phyloP scores from a whole-genome alignment of 2,329 filamentous ascomycete species.

The Bipolaris cookei region DNA sequence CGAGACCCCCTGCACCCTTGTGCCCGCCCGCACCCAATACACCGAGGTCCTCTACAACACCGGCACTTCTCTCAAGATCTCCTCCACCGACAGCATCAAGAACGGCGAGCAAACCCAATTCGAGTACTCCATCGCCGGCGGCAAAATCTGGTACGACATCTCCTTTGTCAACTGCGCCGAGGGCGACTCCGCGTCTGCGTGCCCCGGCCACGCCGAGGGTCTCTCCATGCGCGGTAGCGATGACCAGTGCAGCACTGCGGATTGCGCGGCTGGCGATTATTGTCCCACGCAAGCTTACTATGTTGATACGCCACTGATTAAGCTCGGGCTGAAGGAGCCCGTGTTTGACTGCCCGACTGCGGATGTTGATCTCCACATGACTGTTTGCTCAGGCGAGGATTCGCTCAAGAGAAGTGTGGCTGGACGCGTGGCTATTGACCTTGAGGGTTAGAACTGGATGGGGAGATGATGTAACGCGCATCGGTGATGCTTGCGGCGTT shows the following conservation, averaged over 20 bases:
- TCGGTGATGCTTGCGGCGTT: no score
- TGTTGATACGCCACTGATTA: conserved; percentile 28
- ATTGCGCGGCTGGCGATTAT: conserved; percentile 30
- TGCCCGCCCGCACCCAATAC: conserved; percentile 29
- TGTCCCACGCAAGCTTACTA: conserved; percentile 37
- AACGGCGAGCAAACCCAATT: conserved; percentile 35
- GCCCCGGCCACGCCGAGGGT: conserved; percentile 33
- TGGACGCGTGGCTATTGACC: conserved; percentile 20
- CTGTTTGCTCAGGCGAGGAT: conserved; percentile 26
- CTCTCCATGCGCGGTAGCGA: conserved; percentile 26
- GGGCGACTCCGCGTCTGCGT: conserved; percentile 25
- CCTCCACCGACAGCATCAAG: conserved; percentile 28
- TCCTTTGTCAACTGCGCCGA: conserved; percentile 39
- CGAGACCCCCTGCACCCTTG: conserved; percentile 14
- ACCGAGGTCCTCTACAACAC: conserved; percentile 26
- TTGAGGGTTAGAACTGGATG: not conserved
- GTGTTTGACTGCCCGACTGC: conserved; percentile 30
- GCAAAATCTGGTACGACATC: conserved; percentile 37
- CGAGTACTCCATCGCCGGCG: conserved; percentile 32
- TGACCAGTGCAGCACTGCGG: conserved; percentile 18
- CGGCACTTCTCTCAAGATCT: conserved; percentile 35
- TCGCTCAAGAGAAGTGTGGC: conserved; percentile 35
- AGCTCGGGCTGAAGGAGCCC: conserved; percentile 32
- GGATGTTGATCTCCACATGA: conserved; percentile 31
- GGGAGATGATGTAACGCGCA: no score